These are phyloP conservation scores for Penicillium sp. DNA, from an alignment of 2,329 filamentous ascomycete species.

Conservation along the genomic window DNA sequence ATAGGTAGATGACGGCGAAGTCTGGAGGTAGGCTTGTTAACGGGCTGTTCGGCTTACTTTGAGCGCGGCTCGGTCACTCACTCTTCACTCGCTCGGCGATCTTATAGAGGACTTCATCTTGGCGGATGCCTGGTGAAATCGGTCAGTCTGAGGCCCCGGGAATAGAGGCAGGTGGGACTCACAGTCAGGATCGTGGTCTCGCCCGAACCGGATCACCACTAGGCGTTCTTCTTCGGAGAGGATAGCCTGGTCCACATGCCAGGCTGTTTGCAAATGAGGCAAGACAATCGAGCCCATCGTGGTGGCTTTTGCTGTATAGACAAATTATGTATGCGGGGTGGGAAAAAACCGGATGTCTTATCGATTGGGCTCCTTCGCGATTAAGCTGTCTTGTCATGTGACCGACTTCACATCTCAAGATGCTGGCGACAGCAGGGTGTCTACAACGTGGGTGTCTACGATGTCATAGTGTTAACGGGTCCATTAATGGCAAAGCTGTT, in stretches of 20 bases:
- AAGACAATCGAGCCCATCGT: slow-evolving; percentile 82
- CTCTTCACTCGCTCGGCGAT: slow-evolving; percentile 91
- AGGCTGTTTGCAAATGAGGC: slow-evolving; percentile 85
- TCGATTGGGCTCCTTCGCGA: slow-evolving; percentile 18
- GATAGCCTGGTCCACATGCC: slow-evolving; percentile 98
- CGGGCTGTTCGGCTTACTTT: slow-evolving; percentile 30
- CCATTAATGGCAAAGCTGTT: neutral
- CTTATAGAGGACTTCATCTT: slow-evolving; percentile 92
- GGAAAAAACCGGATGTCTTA: slow-evolving; percentile 20
- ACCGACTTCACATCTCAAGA: neutral
- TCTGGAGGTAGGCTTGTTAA: slow-evolving; percentile 23
- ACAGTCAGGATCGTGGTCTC: slow-evolving; percentile 77
- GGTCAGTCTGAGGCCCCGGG: slow-evolving; percentile 18
- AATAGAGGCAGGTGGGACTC: slow-evolving; percentile 12
- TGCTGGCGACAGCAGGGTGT: neutral
- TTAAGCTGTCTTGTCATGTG: slow-evolving; percentile 14
- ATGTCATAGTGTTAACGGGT: neutral
- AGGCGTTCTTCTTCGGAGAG: slow-evolving; percentile 86
- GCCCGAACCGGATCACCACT: slow-evolving; percentile 79
- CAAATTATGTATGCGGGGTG: neutral
- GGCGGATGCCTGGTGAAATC: slow-evolving; percentile 56
- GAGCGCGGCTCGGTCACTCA: slow-evolving; percentile 22
- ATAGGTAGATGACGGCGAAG: slow-evolving; percentile 73
- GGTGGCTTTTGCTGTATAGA: neutral
- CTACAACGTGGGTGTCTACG: neutral